Base-by-base conservation (phyloP, 495 filamentous ascomycete genomes). In the Penicillium samsonianum region DNA sequence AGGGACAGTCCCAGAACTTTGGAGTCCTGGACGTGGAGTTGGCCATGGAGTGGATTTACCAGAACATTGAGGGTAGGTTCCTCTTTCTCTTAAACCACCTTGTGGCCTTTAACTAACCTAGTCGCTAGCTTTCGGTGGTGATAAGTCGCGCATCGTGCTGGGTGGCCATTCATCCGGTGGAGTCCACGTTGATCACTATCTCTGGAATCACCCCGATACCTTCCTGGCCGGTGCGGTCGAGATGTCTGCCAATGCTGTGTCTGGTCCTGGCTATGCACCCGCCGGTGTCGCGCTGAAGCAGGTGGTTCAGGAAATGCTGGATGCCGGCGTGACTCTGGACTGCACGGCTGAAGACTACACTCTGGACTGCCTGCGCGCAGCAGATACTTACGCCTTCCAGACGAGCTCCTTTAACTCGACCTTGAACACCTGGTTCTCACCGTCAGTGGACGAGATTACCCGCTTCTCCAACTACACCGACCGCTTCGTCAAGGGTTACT, bases 381-480 rank as follows among this genome's bases (percentile, higher is more conserved):
- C 46, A 10, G 62, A 65, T 35, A 65, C 52, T 40, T 68, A 68
- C 25, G 52, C 57, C 30, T 55, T 68, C 52, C 65, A 68, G 53
- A 68, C 65, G 11, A 59, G 50, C 35, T 46, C 52, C 55, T 68
- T 68, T 53, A 68, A 68, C 60, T 65, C 65, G 20, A 68, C 62
- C 45, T 55, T 53, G 42, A 68, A 68, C 53, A 68, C 65, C 38
- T 68, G 65, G 65, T 68, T 68, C 46, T 37, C 60, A n/a, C 65
- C 65, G 3, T 14, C 50, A 3, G 51, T 68, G 23, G 65, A 68
- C 45, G 44, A 65, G 19, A 57, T 65, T 60, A 65, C 62, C 42
- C 65, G 65, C 28, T 68, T 59, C 50, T 56, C 62, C 45, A 58
- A 65, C 60, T 68, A 68, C 53, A 5, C 50, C 14, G 55, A 59